Evolutionary conservation across 176 grass and related monocot genomes (phyloP).

Genomic region (Neostapfia colusana): DNA sequence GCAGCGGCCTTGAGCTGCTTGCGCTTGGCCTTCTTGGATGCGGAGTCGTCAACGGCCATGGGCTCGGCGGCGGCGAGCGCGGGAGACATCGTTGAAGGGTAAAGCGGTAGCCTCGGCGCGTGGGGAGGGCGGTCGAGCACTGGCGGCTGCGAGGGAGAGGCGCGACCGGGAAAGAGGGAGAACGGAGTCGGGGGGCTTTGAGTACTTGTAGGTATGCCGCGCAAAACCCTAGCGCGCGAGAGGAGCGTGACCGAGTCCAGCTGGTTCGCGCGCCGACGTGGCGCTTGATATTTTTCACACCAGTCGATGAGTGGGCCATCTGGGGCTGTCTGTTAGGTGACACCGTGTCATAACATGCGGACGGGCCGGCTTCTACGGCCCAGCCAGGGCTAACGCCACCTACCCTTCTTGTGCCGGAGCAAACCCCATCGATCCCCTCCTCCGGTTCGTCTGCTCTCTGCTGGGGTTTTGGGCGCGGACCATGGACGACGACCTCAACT

Average conservation of each 20-base stretch:
- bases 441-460: too few species aligned
- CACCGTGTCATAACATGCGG: background rate
- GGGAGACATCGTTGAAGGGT: constrained; percentile 56
- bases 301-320: background rate
- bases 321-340: background rate
- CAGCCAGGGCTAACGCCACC: background rate
- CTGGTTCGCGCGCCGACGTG: background rate
- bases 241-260: constrained; percentile 7
- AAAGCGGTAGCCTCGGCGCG: background rate
- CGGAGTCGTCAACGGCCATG: constrained; percentile 55
- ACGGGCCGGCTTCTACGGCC: background rate
- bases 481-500: background rate
- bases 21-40: constrained; percentile 64
- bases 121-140: background rate
- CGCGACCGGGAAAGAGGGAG: constrained; percentile 38
- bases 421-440: too few species aligned
- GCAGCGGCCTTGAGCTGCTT: constrained; percentile 57
- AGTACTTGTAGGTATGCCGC: constrained; percentile 36
- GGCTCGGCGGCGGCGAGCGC: constrained; percentile 42
- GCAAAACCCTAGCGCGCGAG: constrained; percentile 47
- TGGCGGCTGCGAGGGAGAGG: constrained; percentile 38
- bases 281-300: constrained; percentile 27
- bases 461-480: background rate
- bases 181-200: background rate
- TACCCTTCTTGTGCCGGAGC: too few species aligned